Evolutionary conservation across 805 yeast species (phyloP).

Genomic region (Candida fluviatilis): DNA sequence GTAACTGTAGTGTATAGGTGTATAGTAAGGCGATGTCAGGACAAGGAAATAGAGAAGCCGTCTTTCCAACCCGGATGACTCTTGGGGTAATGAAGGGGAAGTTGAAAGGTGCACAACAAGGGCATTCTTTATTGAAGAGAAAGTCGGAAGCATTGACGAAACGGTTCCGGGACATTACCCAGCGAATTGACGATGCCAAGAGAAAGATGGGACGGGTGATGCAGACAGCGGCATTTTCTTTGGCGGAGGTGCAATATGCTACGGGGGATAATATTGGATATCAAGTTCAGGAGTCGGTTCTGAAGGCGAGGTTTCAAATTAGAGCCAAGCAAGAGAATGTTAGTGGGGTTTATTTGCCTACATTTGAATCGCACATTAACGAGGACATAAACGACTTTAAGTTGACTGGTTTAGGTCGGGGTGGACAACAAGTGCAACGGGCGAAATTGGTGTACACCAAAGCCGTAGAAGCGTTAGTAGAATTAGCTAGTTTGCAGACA

Average conservation of each 20-base stretch:
- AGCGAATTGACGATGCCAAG: slow-evolving; percentile 89
- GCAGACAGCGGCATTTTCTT: slow-evolving; percentile 97
- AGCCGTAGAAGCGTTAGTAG: slow-evolving; percentile 96
- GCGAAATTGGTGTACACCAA: slow-evolving; percentile 91
- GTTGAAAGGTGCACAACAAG: slow-evolving; percentile 95
- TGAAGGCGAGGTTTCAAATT: slow-evolving; percentile 84
- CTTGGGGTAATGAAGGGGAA: slow-evolving; percentile 91
- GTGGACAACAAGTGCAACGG: slow-evolving; percentile 96
- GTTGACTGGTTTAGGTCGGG: slow-evolving; percentile 95
- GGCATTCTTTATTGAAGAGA: slow-evolving; percentile 88
- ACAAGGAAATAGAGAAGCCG: slow-evolving; percentile 84
- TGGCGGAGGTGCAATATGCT: slow-evolving; percentile 96
- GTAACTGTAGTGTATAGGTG: no score
- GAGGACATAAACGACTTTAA: slow-evolving; percentile 89
- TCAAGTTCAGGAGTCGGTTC: slow-evolving; percentile 93
- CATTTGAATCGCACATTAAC: slow-evolving; percentile 81
- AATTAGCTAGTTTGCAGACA: slow-evolving; percentile 92
- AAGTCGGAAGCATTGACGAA: slow-evolving; percentile 96
- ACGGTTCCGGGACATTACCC: slow-evolving; percentile 93
- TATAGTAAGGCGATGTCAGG: no score
- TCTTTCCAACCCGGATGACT: slow-evolving; percentile 97
- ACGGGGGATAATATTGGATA: slow-evolving; percentile 94
- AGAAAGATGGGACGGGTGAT: slow-evolving; percentile 96
- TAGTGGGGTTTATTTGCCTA: slow-evolving; percentile 91
- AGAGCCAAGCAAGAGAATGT: slow-evolving; percentile 93